Conservation (phyloP, 176 grass and related monocot species). For the Panicum miliaceum region DNA sequence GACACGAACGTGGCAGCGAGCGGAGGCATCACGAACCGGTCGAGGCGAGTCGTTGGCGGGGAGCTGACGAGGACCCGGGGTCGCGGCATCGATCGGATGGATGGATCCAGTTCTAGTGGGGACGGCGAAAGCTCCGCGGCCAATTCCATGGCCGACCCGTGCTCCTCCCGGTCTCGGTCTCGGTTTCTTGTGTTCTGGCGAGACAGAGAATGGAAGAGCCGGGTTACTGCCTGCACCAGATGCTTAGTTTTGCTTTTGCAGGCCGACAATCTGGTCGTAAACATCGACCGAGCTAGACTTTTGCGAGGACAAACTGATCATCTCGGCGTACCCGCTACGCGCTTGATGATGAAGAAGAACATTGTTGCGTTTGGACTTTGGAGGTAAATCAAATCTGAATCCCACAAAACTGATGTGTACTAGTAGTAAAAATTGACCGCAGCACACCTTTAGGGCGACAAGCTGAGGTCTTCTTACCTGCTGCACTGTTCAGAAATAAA, state of each 20-base stretch:
- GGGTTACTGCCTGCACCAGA: neutral
- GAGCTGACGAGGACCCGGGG: neutral
- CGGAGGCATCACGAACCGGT: neutral
- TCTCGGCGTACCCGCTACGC: neutral
- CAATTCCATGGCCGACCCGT: neutral
- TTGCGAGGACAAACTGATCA: neutral
- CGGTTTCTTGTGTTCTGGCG: neutral
- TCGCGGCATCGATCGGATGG: constrained; percentile 2
- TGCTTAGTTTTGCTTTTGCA: no score
- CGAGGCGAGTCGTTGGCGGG: neutral
- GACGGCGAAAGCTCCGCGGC: neutral
- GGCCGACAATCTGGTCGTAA: neutral
- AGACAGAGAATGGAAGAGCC: neutral
- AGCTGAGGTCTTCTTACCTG: neutral
- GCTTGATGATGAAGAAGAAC: neutral
- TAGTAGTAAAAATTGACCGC: neutral
- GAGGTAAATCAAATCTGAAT: neutral
- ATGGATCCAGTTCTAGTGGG: neutral
- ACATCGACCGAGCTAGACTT: neutral
- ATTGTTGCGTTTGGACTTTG: neutral
- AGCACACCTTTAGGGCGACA: neutral
- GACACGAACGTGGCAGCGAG: neutral
- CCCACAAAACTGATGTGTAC: neutral
- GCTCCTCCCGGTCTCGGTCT: neutral
- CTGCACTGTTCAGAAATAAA: neutral